Evolutionary conservation across 2,329 filamentous ascomycete genomes (phyloP).

Genomic region (Monosporascus ibericus): DNA sequence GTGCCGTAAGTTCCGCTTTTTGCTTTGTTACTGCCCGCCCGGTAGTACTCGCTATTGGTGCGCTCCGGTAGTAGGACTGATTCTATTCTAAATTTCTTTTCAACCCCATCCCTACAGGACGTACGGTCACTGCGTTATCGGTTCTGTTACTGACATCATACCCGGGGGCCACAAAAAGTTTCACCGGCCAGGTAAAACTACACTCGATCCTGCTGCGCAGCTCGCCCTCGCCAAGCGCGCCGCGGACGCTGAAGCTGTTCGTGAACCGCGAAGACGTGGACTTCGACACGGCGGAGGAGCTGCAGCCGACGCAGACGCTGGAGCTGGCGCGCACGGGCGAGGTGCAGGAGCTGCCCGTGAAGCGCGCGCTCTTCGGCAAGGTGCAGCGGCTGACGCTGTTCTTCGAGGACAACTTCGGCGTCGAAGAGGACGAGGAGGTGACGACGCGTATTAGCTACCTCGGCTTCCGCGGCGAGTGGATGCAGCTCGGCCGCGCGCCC

Average conservation of each 20-base stretch:
- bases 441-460: slow-evolving; percentile 69
- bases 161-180: slow-evolving; percentile 43
- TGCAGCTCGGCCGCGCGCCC: slow-evolving; percentile 76
- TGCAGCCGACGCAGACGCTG: slow-evolving; percentile 60
- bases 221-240: slow-evolving; percentile 63
- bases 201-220: slow-evolving; percentile 84
- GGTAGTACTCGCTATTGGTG: no score
- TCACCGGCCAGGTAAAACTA: slow-evolving; percentile 88
- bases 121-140: no score
- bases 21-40: neutral
- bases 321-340: slow-evolving; percentile 72
- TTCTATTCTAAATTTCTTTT: neutral
- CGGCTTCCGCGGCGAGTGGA: slow-evolving; percentile 93
- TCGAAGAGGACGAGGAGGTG: slow-evolving; percentile 63
- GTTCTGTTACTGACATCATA: neutral
- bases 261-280: slow-evolving; percentile 84
- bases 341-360: slow-evolving; percentile 81
- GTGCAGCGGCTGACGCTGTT: slow-evolving; percentile 81
- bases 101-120: no score
- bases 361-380: slow-evolving; percentile 80
- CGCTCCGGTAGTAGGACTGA: no score
- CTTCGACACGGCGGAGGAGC: slow-evolving; percentile 68
- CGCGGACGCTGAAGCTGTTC: slow-evolving; percentile 79
- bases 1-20: slow-evolving; percentile 61
- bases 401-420: slow-evolving; percentile 84